Evolutionary conservation across 73 alveolate species (phyloP), one percentile per base, ranked within the genome.

Genomic region (Paramecium octaurelia): DNA sequence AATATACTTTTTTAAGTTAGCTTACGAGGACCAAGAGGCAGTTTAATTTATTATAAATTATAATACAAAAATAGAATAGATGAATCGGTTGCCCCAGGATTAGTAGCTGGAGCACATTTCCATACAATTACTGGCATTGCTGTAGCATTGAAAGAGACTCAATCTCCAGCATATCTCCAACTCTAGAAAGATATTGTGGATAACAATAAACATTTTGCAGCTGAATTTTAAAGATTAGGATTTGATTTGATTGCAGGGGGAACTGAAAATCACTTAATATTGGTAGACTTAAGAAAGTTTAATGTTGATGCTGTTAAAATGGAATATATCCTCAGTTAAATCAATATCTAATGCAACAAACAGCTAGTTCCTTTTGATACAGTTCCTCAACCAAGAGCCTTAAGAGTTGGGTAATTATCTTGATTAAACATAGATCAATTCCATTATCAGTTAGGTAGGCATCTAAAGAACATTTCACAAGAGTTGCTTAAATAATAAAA

Each of bases 21-120:
- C 14, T 73, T 95, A 58, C 93, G 98, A 83, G 98, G 98, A 69
- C 98, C 98, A 20, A 83, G 98, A 86, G 96, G 96, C 5, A 96
- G 95, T 50, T 27, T 95, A 10, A 93, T 94, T 42, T 95, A 94
- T 92, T 92, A 76, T 70, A 94, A 57, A 58, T 58, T 58, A 86
- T 44, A 90, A 43, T 86, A 73, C 86, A 96, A 94, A 46, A 94
- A 94, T 12, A 57, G 50, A 23, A 83, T 95, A 21, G 95, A 94
- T 75, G 92, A 92, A 36, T 96, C 97, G 7, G 95, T 94, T 40
- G 93, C 88, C 93, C 97, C 97, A 44, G 92, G 80, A 87, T 92
- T 94, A 75, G 86, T 86, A 43, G 97, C 96, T n/a, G 95, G 96
- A 35, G 96, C 98, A 11, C 97, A 95, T 92, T 92, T 94, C 86